Evolutionary conservation across 1,139 yeast species (phyloP).

Genomic region (Debaryomyces nepalensis): DNA sequence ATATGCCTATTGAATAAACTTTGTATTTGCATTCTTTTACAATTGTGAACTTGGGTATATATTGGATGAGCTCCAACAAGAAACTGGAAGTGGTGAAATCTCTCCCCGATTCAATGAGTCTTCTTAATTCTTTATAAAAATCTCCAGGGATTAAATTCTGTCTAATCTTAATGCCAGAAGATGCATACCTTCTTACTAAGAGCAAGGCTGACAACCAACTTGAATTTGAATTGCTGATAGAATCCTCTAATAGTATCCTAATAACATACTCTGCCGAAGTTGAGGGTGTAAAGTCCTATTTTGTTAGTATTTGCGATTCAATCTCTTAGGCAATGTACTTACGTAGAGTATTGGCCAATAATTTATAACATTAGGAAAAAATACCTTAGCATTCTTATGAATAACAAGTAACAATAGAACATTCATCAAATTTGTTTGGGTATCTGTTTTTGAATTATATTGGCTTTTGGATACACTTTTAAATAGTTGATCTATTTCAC

Average conservation of each 20-base stretch:
- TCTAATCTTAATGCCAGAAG: background rate
- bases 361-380: constrained; percentile 3
- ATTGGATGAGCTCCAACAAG: constrained; percentile 10
- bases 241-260: constrained; percentile 2
- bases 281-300: constrained; percentile 4
- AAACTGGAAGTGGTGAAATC: constrained; percentile 15
- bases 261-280: background rate
- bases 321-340: constrained; percentile 8
- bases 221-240: constrained; percentile 2
- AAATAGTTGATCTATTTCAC: no score
- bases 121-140: constrained; percentile 5
- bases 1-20: background rate
- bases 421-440: background rate
- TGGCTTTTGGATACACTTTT: background rate
- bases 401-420: background rate
- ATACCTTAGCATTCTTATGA: constrained; percentile 1
- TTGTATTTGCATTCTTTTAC: constrained; percentile 1
- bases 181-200: background rate
- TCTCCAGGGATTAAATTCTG: background rate
- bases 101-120: constrained; percentile 3
- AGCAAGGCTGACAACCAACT: constrained; percentile 12
- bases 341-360: constrained; percentile 16
- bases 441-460: background rate
- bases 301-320: constrained; percentile 9
- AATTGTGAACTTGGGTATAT: constrained; percentile 8